Evolutionary conservation across 371 early-diverging fungal species (phyloP).

Genomic region (Mortierella sp.): DNA sequence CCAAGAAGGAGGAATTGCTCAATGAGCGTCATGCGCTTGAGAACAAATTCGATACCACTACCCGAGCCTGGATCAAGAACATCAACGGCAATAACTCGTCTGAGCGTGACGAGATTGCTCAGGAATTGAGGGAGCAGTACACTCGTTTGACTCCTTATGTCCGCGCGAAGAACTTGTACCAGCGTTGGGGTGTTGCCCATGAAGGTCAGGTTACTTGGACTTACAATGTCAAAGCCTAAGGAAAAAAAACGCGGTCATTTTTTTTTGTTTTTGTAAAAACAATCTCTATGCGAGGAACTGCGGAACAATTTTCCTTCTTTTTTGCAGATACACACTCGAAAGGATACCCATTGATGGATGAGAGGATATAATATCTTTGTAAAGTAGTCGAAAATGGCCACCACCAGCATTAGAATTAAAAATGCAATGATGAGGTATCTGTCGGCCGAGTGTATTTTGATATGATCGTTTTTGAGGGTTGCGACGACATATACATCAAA

Average conservation of each 20-base stretch:
- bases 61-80: conserved; percentile 50
- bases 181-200: conserved; percentile 52
- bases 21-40: conserved; percentile 38
- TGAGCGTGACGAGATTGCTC: conserved; percentile 46
- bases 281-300: conserved; percentile 1
- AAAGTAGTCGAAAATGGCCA: conserved; percentile 23
- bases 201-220: conserved; percentile 52
- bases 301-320: neutral
- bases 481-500: too few relatives aligned
- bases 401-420: conserved; percentile 1
- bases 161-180: conserved; percentile 55
- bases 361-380: conserved; percentile 4
- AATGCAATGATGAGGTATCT: too few relatives aligned
- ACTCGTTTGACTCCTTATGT: conserved; percentile 54
- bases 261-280: neutral
- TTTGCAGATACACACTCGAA: neutral
- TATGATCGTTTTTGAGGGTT: too few relatives aligned
- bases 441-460: neutral
- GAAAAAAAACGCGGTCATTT: conserved; percentile 10
- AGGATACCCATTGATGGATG: conserved; percentile 19
- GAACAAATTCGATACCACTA: conserved; percentile 28
- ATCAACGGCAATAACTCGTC: conserved; percentile 43
- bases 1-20: conserved; percentile 40
- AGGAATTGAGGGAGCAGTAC: conserved; percentile 45
- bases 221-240: conserved; percentile 52